Percentiles rank a stretch among this genome's conserved stretches.
Evolutionary conservation across 352 stramenopile genomes (phyloP).

Genomic region (Pythium volutum): DNA sequence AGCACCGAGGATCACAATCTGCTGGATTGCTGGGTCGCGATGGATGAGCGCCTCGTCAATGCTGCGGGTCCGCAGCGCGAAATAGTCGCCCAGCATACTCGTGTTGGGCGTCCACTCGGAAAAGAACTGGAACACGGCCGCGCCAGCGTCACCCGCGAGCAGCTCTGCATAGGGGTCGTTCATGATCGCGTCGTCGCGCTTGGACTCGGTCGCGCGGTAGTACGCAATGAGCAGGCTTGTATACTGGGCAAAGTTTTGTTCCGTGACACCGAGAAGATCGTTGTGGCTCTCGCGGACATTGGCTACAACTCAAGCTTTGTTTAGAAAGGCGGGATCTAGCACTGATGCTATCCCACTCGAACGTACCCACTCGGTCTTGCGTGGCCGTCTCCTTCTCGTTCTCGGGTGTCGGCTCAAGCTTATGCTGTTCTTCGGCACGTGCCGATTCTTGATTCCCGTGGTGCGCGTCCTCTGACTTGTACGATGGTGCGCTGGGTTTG

Average conservation of each 20-base stretch:
- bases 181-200: constrained; percentile 33
- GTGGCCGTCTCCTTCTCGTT: not conserved
- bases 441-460: too few species aligned
- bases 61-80: constrained; percentile 41
- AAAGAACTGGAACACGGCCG: constrained; percentile 13
- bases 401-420: too few species aligned
- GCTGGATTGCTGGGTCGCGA: constrained; percentile 35
- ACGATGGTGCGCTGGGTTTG: constrained; percentile 17
- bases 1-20: constrained; percentile 49
- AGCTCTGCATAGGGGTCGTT: constrained; percentile 44
- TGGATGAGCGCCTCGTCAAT: constrained; percentile 49
- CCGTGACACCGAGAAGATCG: constrained; percentile 5
- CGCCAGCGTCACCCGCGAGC: constrained; percentile 31
- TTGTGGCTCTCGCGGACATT: constrained; percentile 10
- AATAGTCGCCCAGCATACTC: constrained; percentile 18
- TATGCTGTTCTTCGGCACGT: too few species aligned
- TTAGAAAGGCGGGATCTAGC: too few species aligned
- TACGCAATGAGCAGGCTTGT: constrained; percentile 40
- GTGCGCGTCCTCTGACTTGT: too few species aligned
- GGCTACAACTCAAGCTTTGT: not conserved
- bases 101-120: constrained; percentile 20
- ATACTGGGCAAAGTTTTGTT: constrained; percentile 35
- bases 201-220: constrained; percentile 35
- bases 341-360: too few species aligned
- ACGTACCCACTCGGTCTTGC: constrained; percentile 7